phyloP scores from a whole-genome alignment of 2,329 filamentous ascomycete species.

The Aspergillus fijiensis region DNA sequence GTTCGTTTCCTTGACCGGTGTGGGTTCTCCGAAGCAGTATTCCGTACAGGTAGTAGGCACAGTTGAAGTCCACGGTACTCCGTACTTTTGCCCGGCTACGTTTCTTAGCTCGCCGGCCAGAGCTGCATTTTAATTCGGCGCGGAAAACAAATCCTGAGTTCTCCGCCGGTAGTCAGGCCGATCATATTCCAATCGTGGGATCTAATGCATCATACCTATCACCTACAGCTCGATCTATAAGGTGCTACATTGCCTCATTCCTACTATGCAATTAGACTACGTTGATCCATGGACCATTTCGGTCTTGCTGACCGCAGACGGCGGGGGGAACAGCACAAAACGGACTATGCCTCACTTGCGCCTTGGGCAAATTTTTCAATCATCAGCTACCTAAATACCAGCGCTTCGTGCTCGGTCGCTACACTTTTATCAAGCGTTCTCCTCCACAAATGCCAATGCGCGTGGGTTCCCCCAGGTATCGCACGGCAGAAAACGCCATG shows the following conservation, averaged over 20 bases:
- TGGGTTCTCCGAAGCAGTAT: too few relatives aligned
- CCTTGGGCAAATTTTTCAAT: too few relatives aligned
- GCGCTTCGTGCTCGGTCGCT: background rate
- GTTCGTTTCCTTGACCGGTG: background rate
- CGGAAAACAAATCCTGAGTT: background rate
- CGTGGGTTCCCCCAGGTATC: constrained; percentile 4
- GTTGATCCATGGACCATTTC: too few relatives aligned
- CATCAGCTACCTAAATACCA: too few relatives aligned
- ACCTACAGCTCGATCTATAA: background rate
- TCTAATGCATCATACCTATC: background rate
- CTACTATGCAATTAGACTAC: too few relatives aligned
- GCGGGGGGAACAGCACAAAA: too few relatives aligned
- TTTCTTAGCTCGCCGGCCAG: background rate
- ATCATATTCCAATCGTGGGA: background rate
- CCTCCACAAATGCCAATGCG: constrained; percentile 38
- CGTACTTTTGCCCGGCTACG: background rate
- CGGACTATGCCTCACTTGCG: too few relatives aligned
- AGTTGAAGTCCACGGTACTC: background rate
- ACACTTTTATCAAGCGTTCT: constrained; percentile 41
- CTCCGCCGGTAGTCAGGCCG: background rate
- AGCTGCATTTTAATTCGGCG: background rate
- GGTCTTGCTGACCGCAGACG: too few relatives aligned
- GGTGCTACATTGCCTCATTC: background rate
- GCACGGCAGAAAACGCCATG: constrained; percentile 7
- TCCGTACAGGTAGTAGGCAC: too few relatives aligned